Base-by-base conservation (phyloP, 768 basidiomycete genomes). In the Pleurotus platypus region DNA sequence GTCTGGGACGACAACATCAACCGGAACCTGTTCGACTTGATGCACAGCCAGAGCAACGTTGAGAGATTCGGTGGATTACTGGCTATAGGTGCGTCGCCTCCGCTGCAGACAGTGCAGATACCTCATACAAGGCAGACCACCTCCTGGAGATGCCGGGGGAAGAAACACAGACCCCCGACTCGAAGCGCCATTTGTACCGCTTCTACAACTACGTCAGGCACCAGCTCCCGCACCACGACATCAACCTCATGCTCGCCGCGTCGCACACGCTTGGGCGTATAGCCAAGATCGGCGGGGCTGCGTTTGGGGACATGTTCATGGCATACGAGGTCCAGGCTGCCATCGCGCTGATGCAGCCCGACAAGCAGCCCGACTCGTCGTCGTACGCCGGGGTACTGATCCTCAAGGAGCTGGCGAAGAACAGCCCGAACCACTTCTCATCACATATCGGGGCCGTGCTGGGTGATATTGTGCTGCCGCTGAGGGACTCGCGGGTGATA, bases 331-430 rank as follows among this genome's bases (percentile, higher is more conserved):
- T 96, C 5, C 90, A 87, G 46, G 85, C 84, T 11, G 90, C 92
- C 5, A 87, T 94, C 30, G 88, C 87, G 61, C 73, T 90, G 59
- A 82, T 94, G 57, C 87, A 89, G 58, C 82, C 85, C 50, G 53
- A 90, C 70, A 86, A 86, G 61, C 80, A 83, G 58, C 30, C 30
- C 30, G 96, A 98, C 67, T 81, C 87, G 22, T 87, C 89, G 2
- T 82, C 95, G 55, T 96, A 97, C 70, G 93, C 93, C 0, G 95
- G 94, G 0, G 94, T 98, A 2, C 82, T 98, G 54, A 91, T 98
- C 48, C 72, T 98, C 40, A 95, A 95, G 72, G 95, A 97, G 70
- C 80, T 99, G 42, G 95, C 97, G 2, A 81, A 85, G 26, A 90
- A 94, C 70, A 94, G 90, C 60, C 89, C 92, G 0, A 83, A 78